phyloP scores from a whole-genome alignment of 2,329 filamentous ascomycete species.

The Xylariaceae sp. region DNA sequence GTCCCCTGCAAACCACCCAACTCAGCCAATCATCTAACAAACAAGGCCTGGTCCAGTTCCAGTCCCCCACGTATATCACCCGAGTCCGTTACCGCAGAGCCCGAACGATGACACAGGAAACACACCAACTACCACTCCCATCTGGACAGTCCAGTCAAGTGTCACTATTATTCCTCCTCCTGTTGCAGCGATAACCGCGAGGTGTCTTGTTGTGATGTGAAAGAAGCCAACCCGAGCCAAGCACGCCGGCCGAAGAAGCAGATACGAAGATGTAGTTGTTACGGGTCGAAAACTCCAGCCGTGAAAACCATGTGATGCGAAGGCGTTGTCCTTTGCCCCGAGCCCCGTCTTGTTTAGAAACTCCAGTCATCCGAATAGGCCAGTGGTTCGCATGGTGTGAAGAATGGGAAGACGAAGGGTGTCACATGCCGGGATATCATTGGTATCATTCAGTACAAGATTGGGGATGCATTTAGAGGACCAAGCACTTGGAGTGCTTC shows the following conservation, averaged over 20 bases:
- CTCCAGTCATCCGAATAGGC: constrained; percentile 23
- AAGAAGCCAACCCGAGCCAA: constrained; percentile 24
- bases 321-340: constrained; percentile 28
- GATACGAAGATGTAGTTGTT: constrained; percentile 22
- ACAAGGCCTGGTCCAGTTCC: constrained; percentile 6
- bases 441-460: constrained; percentile 27
- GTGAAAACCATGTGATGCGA: constrained; percentile 29
- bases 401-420: constrained; percentile 26
- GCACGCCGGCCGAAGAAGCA: constrained; percentile 27
- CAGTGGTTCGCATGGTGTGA: constrained; percentile 24
- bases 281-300: constrained; percentile 32
- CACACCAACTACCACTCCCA: constrained; percentile 22
- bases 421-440: constrained; percentile 29
- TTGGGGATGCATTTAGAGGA: constrained; percentile 62
- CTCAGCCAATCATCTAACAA: too few species aligned
- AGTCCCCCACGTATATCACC: constrained; percentile 25
- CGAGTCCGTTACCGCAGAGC: too few species aligned
- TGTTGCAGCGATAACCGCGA: constrained; percentile 24
- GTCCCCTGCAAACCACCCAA: too few species aligned
- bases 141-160: not conserved
- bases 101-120: constrained; percentile 23
- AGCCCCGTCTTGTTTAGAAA: constrained; percentile 24
- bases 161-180: constrained; percentile 24
- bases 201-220: constrained; percentile 15
- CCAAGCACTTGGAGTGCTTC: constrained; percentile 69